A percentile compares a stretch with the other conserved stretches of the same genome.
Conservation (phyloP, 2,329 filamentous ascomycete genomes). For the Aureobasidium leucospermi region DNA sequence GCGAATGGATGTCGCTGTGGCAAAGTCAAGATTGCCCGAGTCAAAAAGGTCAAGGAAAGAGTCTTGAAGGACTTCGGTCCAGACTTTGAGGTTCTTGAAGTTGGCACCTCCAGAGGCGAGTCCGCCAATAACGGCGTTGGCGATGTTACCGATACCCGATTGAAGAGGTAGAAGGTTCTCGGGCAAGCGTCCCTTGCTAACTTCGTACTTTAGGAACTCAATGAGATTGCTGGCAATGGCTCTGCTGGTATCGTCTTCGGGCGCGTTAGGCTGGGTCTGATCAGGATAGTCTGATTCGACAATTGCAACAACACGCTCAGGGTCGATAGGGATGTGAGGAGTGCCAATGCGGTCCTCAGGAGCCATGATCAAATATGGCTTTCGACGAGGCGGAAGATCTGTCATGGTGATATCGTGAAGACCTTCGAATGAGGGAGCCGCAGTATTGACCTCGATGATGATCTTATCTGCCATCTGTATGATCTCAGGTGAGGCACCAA, state of each 20-base stretch:
- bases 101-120: constrained; percentile 64
- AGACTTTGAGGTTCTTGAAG: constrained; percentile 82
- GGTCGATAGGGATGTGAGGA: constrained; percentile 73
- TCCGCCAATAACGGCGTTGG: constrained; percentile 83
- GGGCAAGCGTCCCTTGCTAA: constrained; percentile 68
- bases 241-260: constrained; percentile 64
- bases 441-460: constrained; percentile 87
- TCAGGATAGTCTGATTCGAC: constrained; percentile 82
- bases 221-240: constrained; percentile 74
- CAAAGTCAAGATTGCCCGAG: constrained; percentile 78
- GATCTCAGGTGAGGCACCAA: constrained; percentile 77
- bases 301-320: constrained; percentile 75
- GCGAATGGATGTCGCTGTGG: constrained; percentile 80
- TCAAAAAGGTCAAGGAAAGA: constrained; percentile 91
- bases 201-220: constrained; percentile 81
- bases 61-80: constrained; percentile 90
- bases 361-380: constrained; percentile 78
- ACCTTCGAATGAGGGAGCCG: constrained; percentile 76
- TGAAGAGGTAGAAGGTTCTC: constrained; percentile 72
- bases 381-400: constrained; percentile 71
- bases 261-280: constrained; percentile 64
- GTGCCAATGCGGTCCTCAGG: constrained; percentile 83
- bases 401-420: constrained; percentile 87
- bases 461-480: constrained; percentile 90
- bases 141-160: constrained; percentile 87